Evolutionary conservation across 2,329 filamentous ascomycete species (phyloP), one percentile per base, ranked within the genome.

Genomic region (Sporothrix sp.): DNA sequence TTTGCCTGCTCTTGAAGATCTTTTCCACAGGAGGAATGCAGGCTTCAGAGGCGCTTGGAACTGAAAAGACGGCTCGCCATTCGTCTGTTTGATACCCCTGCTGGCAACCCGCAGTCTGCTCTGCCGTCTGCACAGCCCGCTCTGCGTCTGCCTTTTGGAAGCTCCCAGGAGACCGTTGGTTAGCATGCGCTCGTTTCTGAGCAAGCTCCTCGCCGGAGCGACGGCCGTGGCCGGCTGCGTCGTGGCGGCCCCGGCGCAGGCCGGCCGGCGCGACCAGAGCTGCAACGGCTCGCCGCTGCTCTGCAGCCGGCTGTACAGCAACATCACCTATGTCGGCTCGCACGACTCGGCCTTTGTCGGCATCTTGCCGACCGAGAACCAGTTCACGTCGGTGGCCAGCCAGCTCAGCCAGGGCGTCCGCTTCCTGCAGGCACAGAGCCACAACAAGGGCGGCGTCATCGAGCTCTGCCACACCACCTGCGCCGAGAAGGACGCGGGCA

Each of bases 311-410:
- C 65, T 62, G 37, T 84, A 83, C 66, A 77, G 78, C 54, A 71
- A 81, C 33, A 63, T 84, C 49, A 75, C 75, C n/a, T 74, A 77
- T 52, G 66, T 82, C 16, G 83, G 81, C 21, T 72, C 82, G 7
- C 83, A 86, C 65, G 75, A 86, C 66, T 76, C 75, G 13, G 74
- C 79, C 33, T 85, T 85, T 59, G 74, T 82, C 36, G 79, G 82
- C 36, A 57, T 68, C 46, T 58, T 72, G 8, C 70, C 71, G 1
- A 64, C 71, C 52, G 66, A 82, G 53, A 82, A 84, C 63, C 82
- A 86, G 60, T 75, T 77, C 54, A 69, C 79, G 46, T 71, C 74
- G 5, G 73, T 81, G 21, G 72, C 72, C 21, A 65, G 68, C 2
- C 81, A 85, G 60, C 69, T 86, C 9, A 65, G 76, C 47, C 66